Evolutionary conservation across 2,329 filamentous ascomycete species (phyloP).

Genomic region (Botrytis fabae): DNA sequence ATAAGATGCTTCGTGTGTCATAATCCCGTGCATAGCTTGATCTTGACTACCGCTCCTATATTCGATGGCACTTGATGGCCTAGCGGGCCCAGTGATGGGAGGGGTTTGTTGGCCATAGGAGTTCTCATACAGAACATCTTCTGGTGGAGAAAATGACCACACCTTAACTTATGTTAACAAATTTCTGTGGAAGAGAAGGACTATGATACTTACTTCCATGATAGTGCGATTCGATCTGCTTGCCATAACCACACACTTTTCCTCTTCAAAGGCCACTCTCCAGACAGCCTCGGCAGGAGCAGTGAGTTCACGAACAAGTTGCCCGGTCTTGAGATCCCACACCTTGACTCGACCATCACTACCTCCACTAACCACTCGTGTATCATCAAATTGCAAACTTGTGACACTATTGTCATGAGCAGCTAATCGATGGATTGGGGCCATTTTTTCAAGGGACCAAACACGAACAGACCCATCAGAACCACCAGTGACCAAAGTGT

Average conservation of each 20-base stretch:
- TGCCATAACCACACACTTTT: conserved; percentile 96
- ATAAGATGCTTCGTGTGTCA: conserved; percentile 27
- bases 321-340: conserved; percentile 92
- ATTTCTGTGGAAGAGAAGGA: not conserved
- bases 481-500: conserved; percentile 92
- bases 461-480: conserved; percentile 95
- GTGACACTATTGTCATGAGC: conserved; percentile 99
- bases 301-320: conserved; percentile 86
- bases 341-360: conserved; percentile 98
- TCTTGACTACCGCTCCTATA: conserved; percentile 35
- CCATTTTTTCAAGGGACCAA: conserved; percentile 90
- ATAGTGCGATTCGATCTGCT: conserved; percentile 81
- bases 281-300: conserved; percentile 92
- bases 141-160: conserved; percentile 90
- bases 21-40: conserved; percentile 36
- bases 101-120: conserved; percentile 37
- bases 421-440: conserved; percentile 88
- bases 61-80: conserved; percentile 40
- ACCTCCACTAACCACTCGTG: conserved; percentile 90
- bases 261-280: conserved; percentile 96
- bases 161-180: conserved; percentile 58
- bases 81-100: conserved; percentile 29
- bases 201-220: conserved; percentile 79
- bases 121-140: conserved; percentile 56
- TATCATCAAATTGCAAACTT: conserved; percentile 95